Conservation (phyloP, 768 basidiomycete species). For the Amanita molliuscula region DNA sequence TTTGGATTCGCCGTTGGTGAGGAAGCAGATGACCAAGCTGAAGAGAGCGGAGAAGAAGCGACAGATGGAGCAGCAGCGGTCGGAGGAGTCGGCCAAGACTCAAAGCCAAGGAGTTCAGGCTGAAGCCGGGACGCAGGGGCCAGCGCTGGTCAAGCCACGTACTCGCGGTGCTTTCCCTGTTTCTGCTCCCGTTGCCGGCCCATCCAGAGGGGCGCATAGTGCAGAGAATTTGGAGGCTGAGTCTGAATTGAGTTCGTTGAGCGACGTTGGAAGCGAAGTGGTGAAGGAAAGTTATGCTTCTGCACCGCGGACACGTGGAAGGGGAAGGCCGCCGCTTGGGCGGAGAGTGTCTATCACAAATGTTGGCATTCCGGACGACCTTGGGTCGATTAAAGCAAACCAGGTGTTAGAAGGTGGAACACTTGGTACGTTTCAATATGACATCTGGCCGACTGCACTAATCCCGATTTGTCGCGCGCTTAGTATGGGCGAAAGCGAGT, state of each 20-base stretch:
- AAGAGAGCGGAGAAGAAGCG: conserved; percentile 30
- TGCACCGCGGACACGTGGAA: conserved; percentile 2
- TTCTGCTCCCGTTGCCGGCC: conserved; percentile 2
- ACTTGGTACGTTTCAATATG: conserved; percentile 38
- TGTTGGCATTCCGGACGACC: conserved; percentile 14
- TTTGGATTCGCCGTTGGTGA: conserved; percentile 61
- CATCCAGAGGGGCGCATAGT: background rate
- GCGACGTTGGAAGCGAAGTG: conserved; percentile 3
- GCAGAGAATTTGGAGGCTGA: background rate
- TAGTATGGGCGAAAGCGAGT: conserved; percentile 85
- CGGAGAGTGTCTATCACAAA: conserved; percentile 7
- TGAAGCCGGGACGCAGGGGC: background rate
- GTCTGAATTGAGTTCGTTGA: conserved; percentile 8
- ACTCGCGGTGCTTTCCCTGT: background rate
- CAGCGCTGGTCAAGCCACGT: background rate
- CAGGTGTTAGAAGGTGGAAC: conserved; percentile 30
- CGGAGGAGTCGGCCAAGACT: conserved; percentile 5
- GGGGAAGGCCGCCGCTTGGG: background rate
- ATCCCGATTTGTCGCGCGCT: conserved; percentile 1
- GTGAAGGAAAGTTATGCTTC: background rate
- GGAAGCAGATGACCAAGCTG: conserved; percentile 44
- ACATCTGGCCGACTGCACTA: background rate
- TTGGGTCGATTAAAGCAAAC: background rate
- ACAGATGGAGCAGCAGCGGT: conserved; percentile 13
- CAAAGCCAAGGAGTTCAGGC: background rate